Evolutionary conservation across 2,329 filamentous ascomycete genomes (phyloP).

Genomic region (Hypoxylon sp.): DNA sequence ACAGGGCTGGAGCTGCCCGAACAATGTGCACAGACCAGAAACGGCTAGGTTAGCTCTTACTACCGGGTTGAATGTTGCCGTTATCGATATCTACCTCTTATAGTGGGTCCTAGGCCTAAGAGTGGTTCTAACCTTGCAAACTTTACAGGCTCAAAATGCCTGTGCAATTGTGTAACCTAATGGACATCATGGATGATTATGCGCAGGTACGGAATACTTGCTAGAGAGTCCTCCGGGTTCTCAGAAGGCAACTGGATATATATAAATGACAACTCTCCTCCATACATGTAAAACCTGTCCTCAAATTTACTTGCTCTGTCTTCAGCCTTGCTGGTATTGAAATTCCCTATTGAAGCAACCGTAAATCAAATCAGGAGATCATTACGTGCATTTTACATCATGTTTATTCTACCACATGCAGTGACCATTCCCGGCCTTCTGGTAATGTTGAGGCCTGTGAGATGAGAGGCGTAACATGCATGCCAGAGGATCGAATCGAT

Average conservation of each 20-base stretch:
- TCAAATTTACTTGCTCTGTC: conserved; percentile 8
- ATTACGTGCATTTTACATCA: conserved; percentile 8
- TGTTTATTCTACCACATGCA: conserved; percentile 4
- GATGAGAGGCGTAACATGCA: conserved; percentile 25
- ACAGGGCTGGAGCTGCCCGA: conserved; percentile 13
- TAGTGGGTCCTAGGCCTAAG: not conserved
- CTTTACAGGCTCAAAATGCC: not conserved
- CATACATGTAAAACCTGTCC: conserved; percentile 20
- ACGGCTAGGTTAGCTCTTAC: not conserved
- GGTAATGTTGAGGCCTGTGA: conserved; percentile 18
- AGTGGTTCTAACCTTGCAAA: not conserved
- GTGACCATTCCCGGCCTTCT: conserved; percentile 4
- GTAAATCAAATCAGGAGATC: not conserved
- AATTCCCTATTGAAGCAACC: conserved; percentile 1
- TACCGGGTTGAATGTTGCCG: not conserved
- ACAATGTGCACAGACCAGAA: conserved; percentile 15
- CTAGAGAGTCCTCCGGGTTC: conserved; percentile 45
- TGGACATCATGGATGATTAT: not conserved
- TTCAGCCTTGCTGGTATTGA: conserved; percentile 30
- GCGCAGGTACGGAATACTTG: conserved; percentile 4
- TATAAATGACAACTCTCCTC: conserved; percentile 40
- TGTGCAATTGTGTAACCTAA: not conserved
- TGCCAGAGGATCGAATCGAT: conserved; percentile 26
- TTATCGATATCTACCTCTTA: not conserved
- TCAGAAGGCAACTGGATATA: conserved; percentile 36